These are phyloP conservation scores for Pichia eremophila DNA, from an alignment of 805 yeast genomes.

Conservation along the genomic window DNA sequence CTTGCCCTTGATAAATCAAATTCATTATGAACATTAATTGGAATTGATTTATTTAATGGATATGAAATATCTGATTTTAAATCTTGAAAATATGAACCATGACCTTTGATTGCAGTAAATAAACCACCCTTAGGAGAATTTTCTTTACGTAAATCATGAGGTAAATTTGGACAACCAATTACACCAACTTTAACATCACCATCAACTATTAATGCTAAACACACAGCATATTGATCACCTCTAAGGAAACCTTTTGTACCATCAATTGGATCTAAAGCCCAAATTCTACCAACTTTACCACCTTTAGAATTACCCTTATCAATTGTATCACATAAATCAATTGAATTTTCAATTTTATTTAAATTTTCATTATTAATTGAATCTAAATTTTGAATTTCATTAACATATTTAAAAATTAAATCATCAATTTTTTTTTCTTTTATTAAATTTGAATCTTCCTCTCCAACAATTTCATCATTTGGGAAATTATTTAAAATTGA, in stretches of 20 bases:
- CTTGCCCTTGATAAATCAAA: conserved; percentile 40
- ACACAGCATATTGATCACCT: conserved; percentile 95
- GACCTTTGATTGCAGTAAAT: conserved; percentile 57
- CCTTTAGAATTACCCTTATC: conserved; percentile 78
- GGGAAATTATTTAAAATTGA: conserved; percentile 79
- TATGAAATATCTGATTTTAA: conserved; percentile 28
- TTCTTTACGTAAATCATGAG: conserved; percentile 33
- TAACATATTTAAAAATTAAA: conserved; percentile 51
- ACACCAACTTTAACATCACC: conserved; percentile 84
- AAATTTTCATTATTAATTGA: conserved; percentile 22
- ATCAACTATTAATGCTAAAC: conserved; percentile 80
- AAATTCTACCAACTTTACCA: conserved; percentile 70
- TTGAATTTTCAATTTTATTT: conserved; percentile 35
- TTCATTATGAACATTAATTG: conserved; percentile 45
- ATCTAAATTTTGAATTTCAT: conserved; percentile 42
- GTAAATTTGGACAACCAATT: conserved; percentile 92
- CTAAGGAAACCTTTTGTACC: conserved; percentile 96
- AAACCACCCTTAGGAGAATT: conserved; percentile 55
- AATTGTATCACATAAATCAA: conserved; percentile 52
- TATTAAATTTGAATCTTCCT: conserved; percentile 75
- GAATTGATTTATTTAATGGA: conserved; percentile 26
- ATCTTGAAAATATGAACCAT: conserved; percentile 55
- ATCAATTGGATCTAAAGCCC: conserved; percentile 98
- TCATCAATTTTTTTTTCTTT: conserved; percentile 41
- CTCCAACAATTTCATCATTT: conserved; percentile 81